Percentiles rank a stretch among this genome's conserved stretches.
Conservation (phyloP, 306 rosid genomes). For the Ammopiptanthus mongolicus region DNA sequence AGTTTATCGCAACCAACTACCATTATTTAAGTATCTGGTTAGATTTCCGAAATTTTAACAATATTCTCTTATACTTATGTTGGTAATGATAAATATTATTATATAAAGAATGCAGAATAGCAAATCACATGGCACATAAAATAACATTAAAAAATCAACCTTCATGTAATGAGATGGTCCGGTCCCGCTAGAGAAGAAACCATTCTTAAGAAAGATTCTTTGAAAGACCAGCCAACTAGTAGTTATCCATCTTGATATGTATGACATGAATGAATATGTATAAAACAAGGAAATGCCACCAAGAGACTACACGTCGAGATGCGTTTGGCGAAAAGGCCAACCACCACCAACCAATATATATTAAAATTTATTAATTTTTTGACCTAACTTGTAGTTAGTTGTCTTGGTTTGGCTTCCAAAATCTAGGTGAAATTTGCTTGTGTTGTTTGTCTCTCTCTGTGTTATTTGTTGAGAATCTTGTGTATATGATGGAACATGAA, state of each 20-base stretch:
- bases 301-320: slow-evolving; percentile 21
- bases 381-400: not conserved
- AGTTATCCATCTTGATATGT: slow-evolving; percentile 30
- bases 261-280: slow-evolving; percentile 22
- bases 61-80: slow-evolving; percentile 10
- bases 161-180: slow-evolving; percentile 14
- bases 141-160: not conserved
- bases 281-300: slow-evolving; percentile 25
- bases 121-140: slow-evolving; percentile 43
- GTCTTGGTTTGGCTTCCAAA: slow-evolving; percentile 12
- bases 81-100: slow-evolving; percentile 13
- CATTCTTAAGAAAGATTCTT: slow-evolving; percentile 44
- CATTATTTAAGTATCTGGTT: slow-evolving; percentile 22
- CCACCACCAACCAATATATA: slow-evolving; percentile 24
- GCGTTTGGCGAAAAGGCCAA: slow-evolving; percentile 35
- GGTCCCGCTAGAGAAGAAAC: slow-evolving; percentile 30
- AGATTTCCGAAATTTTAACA: slow-evolving; percentile 23
- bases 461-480: slow-evolving; percentile 16
- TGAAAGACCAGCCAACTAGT: slow-evolving; percentile 32
- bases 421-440: slow-evolving; percentile 17
- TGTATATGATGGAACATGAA: slow-evolving; percentile 1
- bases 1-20: slow-evolving; percentile 23
- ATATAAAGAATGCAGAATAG: slow-evolving; percentile 15
- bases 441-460: not conserved
- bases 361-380: not conserved